phyloP scores from a whole-genome alignment of 192 early-diverging fungal genomes.

The Backusella morwellensis region DNA sequence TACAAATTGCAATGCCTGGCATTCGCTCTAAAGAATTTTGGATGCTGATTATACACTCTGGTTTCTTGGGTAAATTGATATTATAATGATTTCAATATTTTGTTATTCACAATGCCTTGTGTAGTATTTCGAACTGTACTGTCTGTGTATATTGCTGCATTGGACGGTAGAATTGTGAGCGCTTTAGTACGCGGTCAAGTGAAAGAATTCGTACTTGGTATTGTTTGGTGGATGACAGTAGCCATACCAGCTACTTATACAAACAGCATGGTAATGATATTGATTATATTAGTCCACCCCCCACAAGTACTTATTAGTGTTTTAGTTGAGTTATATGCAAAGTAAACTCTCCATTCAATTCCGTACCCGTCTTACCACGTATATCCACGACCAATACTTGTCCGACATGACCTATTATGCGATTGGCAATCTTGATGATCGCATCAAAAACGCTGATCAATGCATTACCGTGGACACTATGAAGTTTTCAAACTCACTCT shows the following conservation, averaged over 20 bases:
- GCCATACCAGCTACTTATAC: slow-evolving; percentile 96
- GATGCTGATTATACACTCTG: slow-evolving; percentile 81
- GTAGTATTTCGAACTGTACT: slow-evolving; percentile 83
- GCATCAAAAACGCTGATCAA: slow-evolving; percentile 91
- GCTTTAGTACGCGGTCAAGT: slow-evolving; percentile 74
- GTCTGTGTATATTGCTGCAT: slow-evolving; percentile 86
- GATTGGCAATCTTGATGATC: slow-evolving; percentile 89
- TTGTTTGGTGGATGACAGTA: slow-evolving; percentile 90
- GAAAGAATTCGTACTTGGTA: slow-evolving; percentile 78
- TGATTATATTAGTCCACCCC: no score
- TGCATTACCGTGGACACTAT: slow-evolving; percentile 84
- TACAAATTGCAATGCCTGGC: slow-evolving; percentile 86
- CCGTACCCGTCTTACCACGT: slow-evolving; percentile 84
- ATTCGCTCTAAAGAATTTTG: slow-evolving; percentile 80
- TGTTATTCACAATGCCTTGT: neutral
- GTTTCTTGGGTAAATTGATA: slow-evolving; percentile 61
- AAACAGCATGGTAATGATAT: slow-evolving; percentile 75
- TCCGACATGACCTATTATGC: slow-evolving; percentile 93
- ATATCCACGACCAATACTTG: slow-evolving; percentile 85
- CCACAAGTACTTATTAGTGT: no score
- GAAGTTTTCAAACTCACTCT: slow-evolving; percentile 86
- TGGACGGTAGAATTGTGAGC: slow-evolving; percentile 83
- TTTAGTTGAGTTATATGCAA: slow-evolving; percentile 70
- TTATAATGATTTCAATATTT: neutral
- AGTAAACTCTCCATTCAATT: slow-evolving; percentile 76